These are phyloP conservation scores for Stygiomarasmius scandens DNA, from an alignment of 1,284 basidiomycete species.

Conservation along the genomic window DNA sequence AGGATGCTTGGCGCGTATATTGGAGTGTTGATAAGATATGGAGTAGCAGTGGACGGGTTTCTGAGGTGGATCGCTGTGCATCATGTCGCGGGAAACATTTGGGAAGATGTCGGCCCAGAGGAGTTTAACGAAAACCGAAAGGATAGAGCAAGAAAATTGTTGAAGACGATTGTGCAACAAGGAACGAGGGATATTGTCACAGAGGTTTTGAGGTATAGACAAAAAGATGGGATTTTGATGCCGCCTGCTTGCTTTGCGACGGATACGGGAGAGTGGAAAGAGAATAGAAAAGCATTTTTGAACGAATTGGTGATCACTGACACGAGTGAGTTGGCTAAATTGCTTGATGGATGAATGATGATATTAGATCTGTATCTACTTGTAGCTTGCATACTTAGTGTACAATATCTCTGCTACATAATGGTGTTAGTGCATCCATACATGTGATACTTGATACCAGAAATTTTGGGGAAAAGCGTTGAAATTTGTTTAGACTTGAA, in stretches of 20 bases:
- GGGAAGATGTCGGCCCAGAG: conserved; percentile 60
- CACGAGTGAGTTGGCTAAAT: no score
- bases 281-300: conserved; percentile 19
- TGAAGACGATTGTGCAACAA: conserved; percentile 55
- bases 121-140: conserved; percentile 28
- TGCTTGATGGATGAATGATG: no score
- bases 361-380: no score
- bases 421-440: no score
- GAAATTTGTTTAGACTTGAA: no score
- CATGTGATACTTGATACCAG: no score
- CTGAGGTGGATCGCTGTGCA: conserved; percentile 75
- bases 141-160: conserved; percentile 49
- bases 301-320: background rate
- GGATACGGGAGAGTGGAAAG: conserved; percentile 20
- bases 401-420: no score
- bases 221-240: conserved; percentile 33
- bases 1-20: conserved; percentile 70
- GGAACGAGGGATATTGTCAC: conserved; percentile 49
- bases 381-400: no score
- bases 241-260: conserved; percentile 47
- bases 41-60: conserved; percentile 52
- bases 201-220: conserved; percentile 59
- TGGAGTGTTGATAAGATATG: conserved; percentile 47
- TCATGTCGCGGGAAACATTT: conserved; percentile 78
- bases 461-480: no score